Base-by-base conservation (phyloP, 306 rosid genomes). In the Inga oerstediana region DNA sequence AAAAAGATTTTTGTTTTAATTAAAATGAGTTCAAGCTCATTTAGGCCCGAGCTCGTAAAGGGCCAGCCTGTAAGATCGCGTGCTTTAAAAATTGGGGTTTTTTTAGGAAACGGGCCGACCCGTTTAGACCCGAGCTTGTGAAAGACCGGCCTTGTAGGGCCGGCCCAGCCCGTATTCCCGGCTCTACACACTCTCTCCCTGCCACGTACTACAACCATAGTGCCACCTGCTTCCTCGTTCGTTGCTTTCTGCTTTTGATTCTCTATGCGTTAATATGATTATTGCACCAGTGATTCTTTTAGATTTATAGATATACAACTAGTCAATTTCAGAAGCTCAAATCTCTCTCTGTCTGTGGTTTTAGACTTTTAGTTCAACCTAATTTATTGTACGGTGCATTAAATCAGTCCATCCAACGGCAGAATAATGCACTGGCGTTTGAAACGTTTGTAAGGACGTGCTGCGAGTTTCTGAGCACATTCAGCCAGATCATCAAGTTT, bases 301-400 rank as follows among this genome's bases (percentile, higher is more conserved):
- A 9, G 35, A 10, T 61, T 10, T 24, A 61, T 61, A 22, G 66
- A 24, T 22, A 59, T 59, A 59, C 32, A 2, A 24, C 16, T 11
- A 3, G 3, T 9, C 4, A 54, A 61, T 58, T 3, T 12, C 34
- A 10, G 5, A 4, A 27, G 9, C 17, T 24, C 17, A 62, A 30
- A 64, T 30, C 19, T 64, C 19, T 15, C 19, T 15, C 56, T 51
- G 19, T 15, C 20, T 51, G 6, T 51, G 2, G 16, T 19, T 16
- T 4, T 49, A 17, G 4, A 9, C 9, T 32, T 35, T 35, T 37
- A 32, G 27, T 39, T 71, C 11, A 3, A 45, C 86, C 70, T 43
- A 82, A 79, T 69, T 79, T 37, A 69, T 79, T 79, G 76, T 17
- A 0, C 22, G 48, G 44, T 24, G 44, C 76, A 51, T 32, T 58